Conservation (phyloP, 2,329 filamentous ascomycete species). For the Trichophyton mentagrophytes region DNA sequence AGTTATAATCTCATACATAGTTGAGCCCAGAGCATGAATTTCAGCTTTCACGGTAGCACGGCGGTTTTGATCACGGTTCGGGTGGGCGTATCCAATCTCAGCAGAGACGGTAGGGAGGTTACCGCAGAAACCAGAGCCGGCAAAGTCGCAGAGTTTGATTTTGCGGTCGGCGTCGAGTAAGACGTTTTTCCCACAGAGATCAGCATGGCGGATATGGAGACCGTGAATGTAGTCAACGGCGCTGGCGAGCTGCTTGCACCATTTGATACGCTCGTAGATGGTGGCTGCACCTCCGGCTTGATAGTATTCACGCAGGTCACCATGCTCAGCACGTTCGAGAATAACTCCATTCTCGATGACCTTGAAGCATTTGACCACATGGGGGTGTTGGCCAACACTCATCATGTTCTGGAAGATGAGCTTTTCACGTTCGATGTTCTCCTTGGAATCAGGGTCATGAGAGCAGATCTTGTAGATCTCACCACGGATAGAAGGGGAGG, state of each 20-base stretch:
- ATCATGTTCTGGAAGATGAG: not conserved
- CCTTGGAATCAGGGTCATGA: slow-evolving; percentile 4
- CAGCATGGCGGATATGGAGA: slow-evolving; percentile 4
- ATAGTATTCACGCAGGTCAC: slow-evolving; percentile 6
- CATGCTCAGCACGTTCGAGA: slow-evolving; percentile 5
- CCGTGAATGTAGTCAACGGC: slow-evolving; percentile 6
- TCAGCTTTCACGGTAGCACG: slow-evolving; percentile 3
- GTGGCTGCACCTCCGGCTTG: slow-evolving; percentile 2
- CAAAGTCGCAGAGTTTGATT: slow-evolving; percentile 9
- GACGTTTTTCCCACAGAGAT: slow-evolving; percentile 5
- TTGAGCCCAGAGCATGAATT: slow-evolving; percentile 7
- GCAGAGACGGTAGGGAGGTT: not conserved
- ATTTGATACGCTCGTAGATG: slow-evolving; percentile 5
- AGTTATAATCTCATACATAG: slow-evolving; percentile 10
- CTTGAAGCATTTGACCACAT: slow-evolving; percentile 3
- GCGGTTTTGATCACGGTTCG: not conserved
- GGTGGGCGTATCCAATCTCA: not conserved
- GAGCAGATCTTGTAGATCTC: slow-evolving; percentile 4
- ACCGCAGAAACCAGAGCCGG: slow-evolving; percentile 6
- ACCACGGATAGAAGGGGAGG: not conserved
- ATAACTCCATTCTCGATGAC: slow-evolving; percentile 3
- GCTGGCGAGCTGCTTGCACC: slow-evolving; percentile 4
- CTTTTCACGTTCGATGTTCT: slow-evolving; percentile 4
- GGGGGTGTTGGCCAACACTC: slow-evolving; percentile 3
- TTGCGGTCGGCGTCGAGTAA: slow-evolving; percentile 5